Conservation (phyloP, 148 eudicot species). For the Gaultheria prostrata region DNA sequence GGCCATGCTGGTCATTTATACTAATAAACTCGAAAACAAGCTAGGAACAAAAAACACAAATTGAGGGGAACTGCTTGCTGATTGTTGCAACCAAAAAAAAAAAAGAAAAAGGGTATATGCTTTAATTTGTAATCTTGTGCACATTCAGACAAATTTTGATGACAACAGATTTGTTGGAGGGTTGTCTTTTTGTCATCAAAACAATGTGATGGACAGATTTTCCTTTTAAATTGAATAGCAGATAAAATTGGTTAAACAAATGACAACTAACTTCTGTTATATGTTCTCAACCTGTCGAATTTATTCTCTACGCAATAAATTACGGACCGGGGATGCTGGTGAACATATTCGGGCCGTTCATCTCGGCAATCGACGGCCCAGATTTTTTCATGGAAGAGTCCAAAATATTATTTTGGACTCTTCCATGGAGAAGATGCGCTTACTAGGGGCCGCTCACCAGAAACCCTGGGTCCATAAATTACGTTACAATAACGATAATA, state of each 20-base stretch:
- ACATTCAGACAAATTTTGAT: not conserved
- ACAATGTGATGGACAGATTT: slow-evolving; percentile 13
- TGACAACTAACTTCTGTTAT: slow-evolving; percentile 28
- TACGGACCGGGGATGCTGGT: too few species aligned
- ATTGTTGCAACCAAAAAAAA: not conserved
- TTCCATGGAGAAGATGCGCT: too few species aligned
- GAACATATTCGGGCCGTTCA: too few species aligned
- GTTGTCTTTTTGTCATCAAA: slow-evolving; percentile 19
- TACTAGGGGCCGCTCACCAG: too few species aligned
- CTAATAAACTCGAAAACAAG: not conserved
- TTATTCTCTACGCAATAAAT: not conserved
- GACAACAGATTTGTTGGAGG: slow-evolving; percentile 15
- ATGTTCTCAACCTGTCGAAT: slow-evolving; percentile 5
- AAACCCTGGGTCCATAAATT: too few species aligned
- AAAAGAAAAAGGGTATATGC: not conserved
- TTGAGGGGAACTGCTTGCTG: not conserved
- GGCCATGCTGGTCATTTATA: not conserved
- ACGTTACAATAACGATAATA: too few species aligned
- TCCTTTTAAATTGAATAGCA: slow-evolving; percentile 19
- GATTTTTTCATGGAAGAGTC: too few species aligned
- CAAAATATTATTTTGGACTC: too few species aligned
- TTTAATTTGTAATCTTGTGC: not conserved
- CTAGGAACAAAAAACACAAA: not conserved
- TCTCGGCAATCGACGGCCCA: too few species aligned
- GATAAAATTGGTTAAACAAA: slow-evolving; percentile 47